Evolutionary conservation across 495 filamentous ascomycete genomes (phyloP).

Genomic region (Tuber melanosporum): DNA sequence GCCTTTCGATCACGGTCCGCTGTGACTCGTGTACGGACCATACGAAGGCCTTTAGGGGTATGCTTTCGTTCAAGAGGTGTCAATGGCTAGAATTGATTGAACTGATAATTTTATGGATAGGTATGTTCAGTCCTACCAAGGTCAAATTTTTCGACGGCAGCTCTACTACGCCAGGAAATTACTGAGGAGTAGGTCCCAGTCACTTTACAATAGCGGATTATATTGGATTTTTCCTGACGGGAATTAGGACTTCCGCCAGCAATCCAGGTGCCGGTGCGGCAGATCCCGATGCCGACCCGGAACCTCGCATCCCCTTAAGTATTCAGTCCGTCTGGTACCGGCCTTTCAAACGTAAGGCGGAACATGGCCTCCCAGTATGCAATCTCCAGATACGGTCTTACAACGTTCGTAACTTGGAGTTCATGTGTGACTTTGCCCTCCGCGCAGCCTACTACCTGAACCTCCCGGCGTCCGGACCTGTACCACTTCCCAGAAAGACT

Average conservation of each 20-base stretch:
- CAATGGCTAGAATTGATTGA: not conserved
- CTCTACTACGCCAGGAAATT: constrained; percentile 12
- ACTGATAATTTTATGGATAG: not conserved
- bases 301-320: constrained; percentile 34
- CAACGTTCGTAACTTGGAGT: constrained; percentile 81
- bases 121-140: constrained; percentile 10
- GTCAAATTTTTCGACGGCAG: constrained; percentile 23
- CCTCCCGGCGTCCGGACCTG: constrained; percentile 76
- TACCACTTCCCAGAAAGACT: constrained; percentile 77
- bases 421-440: constrained; percentile 90
- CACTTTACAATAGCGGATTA: not conserved
- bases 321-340: constrained; percentile 78
- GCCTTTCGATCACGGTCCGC: constrained; percentile 27
- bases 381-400: constrained; percentile 91
- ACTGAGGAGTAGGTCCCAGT: constrained; percentile 12
- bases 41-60: constrained; percentile 13
- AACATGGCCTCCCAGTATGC: constrained; percentile 74
- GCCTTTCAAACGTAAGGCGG: constrained; percentile 67
- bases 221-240: not conserved
- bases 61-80: not conserved
- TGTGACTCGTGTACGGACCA: constrained; percentile 8
- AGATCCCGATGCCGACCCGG: not conserved
- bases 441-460: constrained; percentile 90
- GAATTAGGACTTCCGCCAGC: not conserved
- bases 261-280: not conserved